Evolutionary conservation across 768 basidiomycete genomes (phyloP).

Genomic region (Russula ochroleuca): DNA sequence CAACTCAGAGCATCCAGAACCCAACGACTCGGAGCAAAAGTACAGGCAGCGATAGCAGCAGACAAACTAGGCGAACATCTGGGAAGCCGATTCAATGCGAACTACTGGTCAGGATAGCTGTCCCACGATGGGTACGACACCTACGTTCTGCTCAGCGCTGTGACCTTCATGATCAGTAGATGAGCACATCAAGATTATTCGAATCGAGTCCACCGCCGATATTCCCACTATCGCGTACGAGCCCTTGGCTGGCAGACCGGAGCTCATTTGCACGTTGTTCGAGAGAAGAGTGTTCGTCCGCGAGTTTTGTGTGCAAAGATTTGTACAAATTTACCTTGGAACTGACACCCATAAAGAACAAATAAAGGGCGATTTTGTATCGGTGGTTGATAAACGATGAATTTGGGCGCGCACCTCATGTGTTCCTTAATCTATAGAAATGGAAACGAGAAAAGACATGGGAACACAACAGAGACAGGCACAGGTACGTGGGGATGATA

Average conservation of each 20-base stretch:
- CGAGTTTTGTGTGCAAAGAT: conserved; percentile 41
- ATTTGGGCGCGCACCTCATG: conserved; percentile 40
- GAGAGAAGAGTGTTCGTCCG: conserved; percentile 40
- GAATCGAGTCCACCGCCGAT: conserved; percentile 33
- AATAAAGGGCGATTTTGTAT: neutral
- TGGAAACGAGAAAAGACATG: neutral
- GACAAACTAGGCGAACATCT: neutral
- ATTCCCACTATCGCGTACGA: conserved; percentile 42
- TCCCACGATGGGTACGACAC: too few relatives aligned
- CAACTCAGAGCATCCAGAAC: neutral
- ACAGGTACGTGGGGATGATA: neutral
- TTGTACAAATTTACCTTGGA: conserved; percentile 48
- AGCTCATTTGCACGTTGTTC: conserved; percentile 41
- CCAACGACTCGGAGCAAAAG: neutral
- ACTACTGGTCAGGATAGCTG: too few relatives aligned
- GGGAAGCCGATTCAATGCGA: too few relatives aligned
- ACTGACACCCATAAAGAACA: conserved; percentile 31
- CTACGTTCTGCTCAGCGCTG: neutral
- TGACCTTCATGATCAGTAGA: neutral
- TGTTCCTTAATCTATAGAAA: conserved; percentile 41
- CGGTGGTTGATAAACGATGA: neutral
- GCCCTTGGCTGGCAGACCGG: conserved; percentile 35
- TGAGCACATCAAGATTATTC: neutral
- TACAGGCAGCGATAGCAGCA: neutral
- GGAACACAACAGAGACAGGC: neutral